Evolutionary conservation across 2,329 filamentous ascomycete species (phyloP), one percentile per base, ranked within the genome.

Genomic region (Exophiala oligosperma): DNA sequence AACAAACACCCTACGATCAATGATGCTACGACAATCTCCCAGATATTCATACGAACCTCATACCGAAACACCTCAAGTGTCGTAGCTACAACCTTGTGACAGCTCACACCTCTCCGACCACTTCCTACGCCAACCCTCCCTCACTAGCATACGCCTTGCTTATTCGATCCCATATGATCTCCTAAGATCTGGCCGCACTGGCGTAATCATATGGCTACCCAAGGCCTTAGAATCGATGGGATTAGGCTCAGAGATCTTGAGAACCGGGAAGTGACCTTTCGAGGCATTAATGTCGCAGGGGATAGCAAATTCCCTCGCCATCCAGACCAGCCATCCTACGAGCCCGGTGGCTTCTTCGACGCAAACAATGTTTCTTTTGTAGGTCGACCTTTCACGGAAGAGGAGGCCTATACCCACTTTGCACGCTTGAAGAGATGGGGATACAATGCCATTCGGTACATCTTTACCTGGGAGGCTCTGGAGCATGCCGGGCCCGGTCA

Each of bases 381-480:
- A 65, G 84, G 86, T 59, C 84, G 92, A 1, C 94, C 94, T 0
- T 99, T 99, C 67, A 79, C 88, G 2, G 81, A 90, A 49, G 85
- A 90, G 50, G 91, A 97, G 65, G 91, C 94, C 1, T 88, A 91
- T 68, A 80, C 84, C 14, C 94, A 99, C 73, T 97, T 99, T 73
- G 84, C 90, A 11, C 84, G 92, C 44, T 76, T 99, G 64, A 90
- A 88, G 68, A 87, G 89, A 68, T 96, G 88, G 80, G 94, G 94
- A 12, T 99, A 96, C 81, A 99, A 97, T 74, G 92, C 91, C 0
- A 92, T 99, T 66, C 85, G 94, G 70, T 99, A 99, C 74, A 81
- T 99, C 66, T 99, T 97, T 72, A 97, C 94, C 0, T 99, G 94
- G 94, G 94, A 99, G 75, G 93, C 94, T n/a, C 89, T 99, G 71